phyloP scores from a whole-genome alignment of 83 land plant genomes.

The Larix sibirica region DNA sequence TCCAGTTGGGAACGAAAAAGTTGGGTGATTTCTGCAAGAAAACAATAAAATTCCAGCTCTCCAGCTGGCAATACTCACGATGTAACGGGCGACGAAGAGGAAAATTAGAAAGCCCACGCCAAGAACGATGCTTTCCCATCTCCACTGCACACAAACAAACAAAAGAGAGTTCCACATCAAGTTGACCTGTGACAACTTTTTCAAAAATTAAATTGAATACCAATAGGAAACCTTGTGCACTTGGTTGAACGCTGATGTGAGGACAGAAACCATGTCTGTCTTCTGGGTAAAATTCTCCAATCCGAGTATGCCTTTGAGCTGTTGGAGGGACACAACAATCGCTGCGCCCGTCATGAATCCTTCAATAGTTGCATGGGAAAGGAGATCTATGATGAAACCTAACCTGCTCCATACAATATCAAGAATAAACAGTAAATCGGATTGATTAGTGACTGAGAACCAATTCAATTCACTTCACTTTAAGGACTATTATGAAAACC shows the following conservation, averaged over 20 bases:
- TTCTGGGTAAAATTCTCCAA: constrained; percentile 63
- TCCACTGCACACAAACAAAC: no score
- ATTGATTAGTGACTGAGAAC: no score
- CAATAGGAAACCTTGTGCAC: constrained; percentile 43
- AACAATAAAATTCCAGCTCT: no score
- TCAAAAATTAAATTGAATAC: background rate
- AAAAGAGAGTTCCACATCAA: no score
- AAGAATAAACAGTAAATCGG: no score
- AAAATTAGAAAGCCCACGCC: constrained; percentile 48
- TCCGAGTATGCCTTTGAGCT: constrained; percentile 86
- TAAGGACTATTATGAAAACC: no score
- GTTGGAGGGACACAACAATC: constrained; percentile 76
- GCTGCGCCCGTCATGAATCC: constrained; percentile 92
- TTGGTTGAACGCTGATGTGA: constrained; percentile 57
- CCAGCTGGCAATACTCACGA: constrained; percentile 30
- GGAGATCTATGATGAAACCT: constrained; percentile 81
- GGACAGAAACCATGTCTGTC: constrained; percentile 71
- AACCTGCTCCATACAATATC: constrained; percentile 35
- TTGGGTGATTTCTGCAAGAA: no score
- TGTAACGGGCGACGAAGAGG: constrained; percentile 30
- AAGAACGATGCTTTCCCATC: constrained; percentile 48
- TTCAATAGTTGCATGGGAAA: constrained; percentile 85
- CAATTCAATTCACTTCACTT: no score
- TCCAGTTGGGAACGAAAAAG: no score
- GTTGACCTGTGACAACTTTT: background rate